phyloP scores from a whole-genome alignment of 352 stramenopile genomes.

The Globisporangium emineosum region DNA sequence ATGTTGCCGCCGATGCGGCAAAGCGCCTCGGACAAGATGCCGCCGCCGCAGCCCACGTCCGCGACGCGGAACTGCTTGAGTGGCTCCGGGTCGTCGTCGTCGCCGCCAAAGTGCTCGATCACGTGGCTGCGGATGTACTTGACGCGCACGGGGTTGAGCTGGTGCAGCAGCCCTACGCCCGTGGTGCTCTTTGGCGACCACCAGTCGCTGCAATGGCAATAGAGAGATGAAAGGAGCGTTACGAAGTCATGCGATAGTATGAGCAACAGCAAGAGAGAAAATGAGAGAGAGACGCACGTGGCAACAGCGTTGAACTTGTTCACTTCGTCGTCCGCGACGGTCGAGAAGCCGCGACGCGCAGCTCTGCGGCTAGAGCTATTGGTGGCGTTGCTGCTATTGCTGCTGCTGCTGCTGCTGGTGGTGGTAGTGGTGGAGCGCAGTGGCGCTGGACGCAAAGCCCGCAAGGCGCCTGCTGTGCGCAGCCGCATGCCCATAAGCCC shows the following conservation, averaged over 20 bases:
- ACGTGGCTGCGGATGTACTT: constrained; percentile 78
- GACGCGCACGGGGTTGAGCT: constrained; percentile 81
- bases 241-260: background rate
- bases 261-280: background rate
- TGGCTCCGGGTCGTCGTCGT: constrained; percentile 46
- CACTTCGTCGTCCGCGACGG: constrained; percentile 73
- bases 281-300: constrained; percentile 40
- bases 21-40: constrained; percentile 79
- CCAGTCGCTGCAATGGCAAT: constrained; percentile 58
- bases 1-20: constrained; percentile 73
- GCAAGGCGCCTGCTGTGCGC: background rate
- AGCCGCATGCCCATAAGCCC: background rate
- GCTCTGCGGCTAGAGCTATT: background rate
- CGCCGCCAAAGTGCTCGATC: constrained; percentile 59
- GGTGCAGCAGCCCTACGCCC: constrained; percentile 73
- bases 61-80: constrained; percentile 54
- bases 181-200: constrained; percentile 73
- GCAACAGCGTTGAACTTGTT: constrained; percentile 78
- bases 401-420: background rate
- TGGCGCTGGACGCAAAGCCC: background rate
- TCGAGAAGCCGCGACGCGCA: constrained; percentile 33
- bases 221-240: background rate
- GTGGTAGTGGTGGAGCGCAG: background rate
- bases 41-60: constrained; percentile 80
- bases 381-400: background rate